These are phyloP conservation scores for Typha latifolia DNA, from an alignment of 176 grass and related monocot genomes.

Conservation along the genomic window DNA sequence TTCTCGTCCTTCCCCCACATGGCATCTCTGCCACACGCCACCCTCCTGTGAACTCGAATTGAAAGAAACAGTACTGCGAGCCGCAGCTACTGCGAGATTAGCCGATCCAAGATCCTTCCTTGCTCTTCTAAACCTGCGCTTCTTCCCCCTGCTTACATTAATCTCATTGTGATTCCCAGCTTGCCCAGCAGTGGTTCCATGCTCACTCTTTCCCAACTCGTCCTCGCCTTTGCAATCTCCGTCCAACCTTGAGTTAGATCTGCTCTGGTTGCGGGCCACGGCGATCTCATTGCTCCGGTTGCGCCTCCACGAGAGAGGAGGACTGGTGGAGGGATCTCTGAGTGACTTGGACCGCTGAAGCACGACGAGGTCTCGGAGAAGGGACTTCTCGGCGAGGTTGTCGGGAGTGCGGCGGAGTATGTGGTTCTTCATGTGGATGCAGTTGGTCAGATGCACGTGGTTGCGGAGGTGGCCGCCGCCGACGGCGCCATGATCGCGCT, in stretches of 20 bases:
- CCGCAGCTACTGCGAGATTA: background rate
- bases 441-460: slow-evolving; percentile 83
- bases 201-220: background rate
- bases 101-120: slow-evolving; percentile 24
- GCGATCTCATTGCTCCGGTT: slow-evolving; percentile 5
- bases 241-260: slow-evolving; percentile 6
- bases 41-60: slow-evolving; percentile 54
- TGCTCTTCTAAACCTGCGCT: slow-evolving; percentile 23
- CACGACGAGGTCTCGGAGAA: slow-evolving; percentile 69
- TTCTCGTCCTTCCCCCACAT: slow-evolving; percentile 11
- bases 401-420: slow-evolving; percentile 35
- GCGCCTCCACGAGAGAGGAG: slow-evolving; percentile 27
- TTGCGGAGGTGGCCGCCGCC: slow-evolving; percentile 36
- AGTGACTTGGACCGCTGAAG: slow-evolving; percentile 75
- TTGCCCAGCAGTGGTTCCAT: background rate
- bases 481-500: slow-evolving; percentile 23
- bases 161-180: background rate
- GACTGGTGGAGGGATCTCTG: slow-evolving; percentile 68
- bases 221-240: background rate
- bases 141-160: background rate
- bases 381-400: slow-evolving; percentile 34
- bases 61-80: slow-evolving; percentile 21
- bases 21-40: slow-evolving; percentile 41
- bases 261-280: slow-evolving; percentile 3
- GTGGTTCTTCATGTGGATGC: slow-evolving; percentile 77